Conservation (phyloP, 2,329 filamentous ascomycete species). For the Ophiostoma ulmi region DNA sequence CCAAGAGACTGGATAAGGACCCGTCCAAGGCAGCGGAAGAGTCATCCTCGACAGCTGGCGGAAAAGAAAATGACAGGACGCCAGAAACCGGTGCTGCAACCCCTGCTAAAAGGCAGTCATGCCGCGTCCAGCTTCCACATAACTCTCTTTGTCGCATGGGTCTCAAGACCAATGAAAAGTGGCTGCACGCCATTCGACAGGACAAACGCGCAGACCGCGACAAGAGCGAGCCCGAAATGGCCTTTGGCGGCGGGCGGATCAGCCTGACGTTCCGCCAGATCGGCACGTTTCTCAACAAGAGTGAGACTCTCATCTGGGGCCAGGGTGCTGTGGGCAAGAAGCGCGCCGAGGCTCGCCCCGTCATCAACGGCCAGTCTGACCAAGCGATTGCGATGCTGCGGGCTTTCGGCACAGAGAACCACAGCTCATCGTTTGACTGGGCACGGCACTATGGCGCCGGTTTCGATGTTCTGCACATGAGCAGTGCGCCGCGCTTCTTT, state of each 20-base stretch:
- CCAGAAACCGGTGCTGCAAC: background rate
- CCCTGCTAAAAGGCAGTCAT: conserved; percentile 1
- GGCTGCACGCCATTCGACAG: conserved; percentile 86
- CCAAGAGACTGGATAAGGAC: conserved; percentile 56
- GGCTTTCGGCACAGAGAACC: conserved; percentile 84
- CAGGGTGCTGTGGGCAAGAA: conserved; percentile 75
- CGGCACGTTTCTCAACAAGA: conserved; percentile 69
- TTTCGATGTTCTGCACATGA: conserved; percentile 75
- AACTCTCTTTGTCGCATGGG: conserved; percentile 86
- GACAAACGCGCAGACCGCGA: conserved; percentile 70
- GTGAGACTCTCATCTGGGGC: conserved; percentile 74
- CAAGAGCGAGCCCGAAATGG: conserved; percentile 64
- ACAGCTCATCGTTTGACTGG: conserved; percentile 68
- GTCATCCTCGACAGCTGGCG: conserved; percentile 4
- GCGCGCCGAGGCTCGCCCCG: conserved; percentile 51
- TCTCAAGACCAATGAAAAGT: conserved; percentile 71
- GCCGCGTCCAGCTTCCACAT: conserved; percentile 69
- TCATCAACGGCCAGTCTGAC: conserved; percentile 64
- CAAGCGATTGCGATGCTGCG: conserved; percentile 65
- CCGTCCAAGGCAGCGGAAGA: conserved; percentile 29
- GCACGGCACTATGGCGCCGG: conserved; percentile 67
- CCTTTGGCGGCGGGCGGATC: conserved; percentile 72
- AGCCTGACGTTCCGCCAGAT: conserved; percentile 88
- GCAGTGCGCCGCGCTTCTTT: conserved; percentile 48
- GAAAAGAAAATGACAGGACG: background rate